Evolutionary conservation across 176 grass and related monocot genomes (phyloP).

Genomic region (Themeda triandra): DNA sequence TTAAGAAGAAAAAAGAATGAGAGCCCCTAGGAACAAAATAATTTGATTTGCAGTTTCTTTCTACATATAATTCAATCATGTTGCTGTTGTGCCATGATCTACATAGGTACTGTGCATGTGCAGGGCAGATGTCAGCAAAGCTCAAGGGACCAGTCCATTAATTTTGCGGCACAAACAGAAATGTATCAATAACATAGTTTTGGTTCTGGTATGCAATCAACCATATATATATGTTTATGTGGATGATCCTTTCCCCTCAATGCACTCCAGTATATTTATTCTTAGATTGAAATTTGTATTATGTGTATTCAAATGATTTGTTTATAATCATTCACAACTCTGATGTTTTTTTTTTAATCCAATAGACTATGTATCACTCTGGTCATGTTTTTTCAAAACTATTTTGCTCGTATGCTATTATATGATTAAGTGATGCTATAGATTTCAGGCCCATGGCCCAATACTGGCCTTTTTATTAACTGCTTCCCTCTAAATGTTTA

Average conservation of each 20-base stretch:
- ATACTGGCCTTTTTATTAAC: slow-evolving; percentile 5
- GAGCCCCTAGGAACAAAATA: neutral
- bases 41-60: neutral
- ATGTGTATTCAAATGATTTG: neutral
- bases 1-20: neutral
- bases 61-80: slow-evolving; percentile 8
- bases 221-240: neutral
- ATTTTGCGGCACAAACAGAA: neutral
- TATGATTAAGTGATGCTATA: neutral
- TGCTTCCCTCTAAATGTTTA: slow-evolving; percentile 18
- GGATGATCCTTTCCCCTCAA: neutral
- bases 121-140: neutral
- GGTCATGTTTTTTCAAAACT: neutral
- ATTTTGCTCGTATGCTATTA: neutral
- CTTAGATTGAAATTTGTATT: neutral
- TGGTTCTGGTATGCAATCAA: slow-evolving; percentile 12
- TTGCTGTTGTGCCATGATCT: neutral
- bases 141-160: neutral
- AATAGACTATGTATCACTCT: neutral
- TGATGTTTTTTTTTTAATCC: neutral
- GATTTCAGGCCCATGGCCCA: slow-evolving; percentile 36
- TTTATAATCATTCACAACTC: neutral
- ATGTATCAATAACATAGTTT: slow-evolving; percentile 6
- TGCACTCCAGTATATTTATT: neutral
- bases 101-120: neutral